Base-by-base conservation (phyloP, 2,329 filamentous ascomycete species). In the Botrytis porri region DNA sequence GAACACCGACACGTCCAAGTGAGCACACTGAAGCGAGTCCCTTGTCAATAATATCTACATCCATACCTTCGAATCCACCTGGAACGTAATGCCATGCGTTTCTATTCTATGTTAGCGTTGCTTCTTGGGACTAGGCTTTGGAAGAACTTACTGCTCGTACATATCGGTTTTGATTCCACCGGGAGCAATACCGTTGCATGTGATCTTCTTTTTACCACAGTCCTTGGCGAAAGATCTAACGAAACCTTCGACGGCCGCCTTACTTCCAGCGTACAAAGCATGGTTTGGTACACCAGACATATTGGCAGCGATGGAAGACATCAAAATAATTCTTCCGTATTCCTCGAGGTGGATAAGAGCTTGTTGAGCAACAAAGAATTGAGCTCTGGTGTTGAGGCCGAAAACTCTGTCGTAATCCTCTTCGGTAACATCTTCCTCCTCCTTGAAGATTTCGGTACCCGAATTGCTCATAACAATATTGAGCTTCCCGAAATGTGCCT, bases 341-440 rank as follows among this genome's bases (percentile, higher is more conserved):
- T 88, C 85, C 80, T 90, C 86, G 76, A 93, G 87, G 83, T 93
- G 85, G 83, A 90, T 90, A 82, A 92, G 91, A 10, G 88, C 92
- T 73, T 92, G 89, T 83, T 93, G 90, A 32, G 91, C 92, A 70
- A 94, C 91, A 81, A 94, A 93, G 85, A 93, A 93, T 83, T 93
- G 86, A 12, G 90, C 90, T 51, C 84, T 84, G 51, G 92, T 87
- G 77, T 93, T 93, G 71, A 92, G 84, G 39, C 85, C 84, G 77
- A 92, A 88, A 83, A 92, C 88, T 45, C 73, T 71, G 51, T 80
- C 77, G 69, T 77, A 79, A 63, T 79, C 78, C 20, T 75, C 78
- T 41, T 77, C 75, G 2, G 78, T 80, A 45, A 80, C 75, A 61
- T 80, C 74, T 43, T 79, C 78, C 29, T 77, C 76, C 3, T 72